Evolutionary conservation across 139 green algal species (phyloP), one percentile per base, ranked within the genome.

Genomic region (Chlamydomonas asymmetrica): DNA sequence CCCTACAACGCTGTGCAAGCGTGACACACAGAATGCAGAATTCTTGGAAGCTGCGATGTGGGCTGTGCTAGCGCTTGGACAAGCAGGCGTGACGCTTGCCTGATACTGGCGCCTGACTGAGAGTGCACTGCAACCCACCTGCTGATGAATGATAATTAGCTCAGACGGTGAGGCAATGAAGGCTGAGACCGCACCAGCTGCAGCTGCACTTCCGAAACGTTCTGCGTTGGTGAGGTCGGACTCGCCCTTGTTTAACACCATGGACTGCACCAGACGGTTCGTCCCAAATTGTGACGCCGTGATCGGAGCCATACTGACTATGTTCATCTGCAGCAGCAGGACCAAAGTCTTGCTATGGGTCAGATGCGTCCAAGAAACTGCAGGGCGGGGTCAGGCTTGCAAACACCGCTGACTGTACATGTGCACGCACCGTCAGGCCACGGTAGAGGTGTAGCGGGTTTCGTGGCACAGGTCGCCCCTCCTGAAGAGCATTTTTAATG

Each of bases 131-230:
- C 29, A 13, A 41, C 69, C 29, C 31, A 88, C 85, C 83, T 97
- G 92, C 81, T 97, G 93, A 65, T 97, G 93, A 62, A 97, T 97
- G 81, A 97, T 94, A 39, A 97, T 76, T 27, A 95, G 86, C 77
- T 97, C 93, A 35, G 88, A 90, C 4, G 93, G 91, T 20, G 85
- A 88, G 50, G 82, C 84, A 23, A 97, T 74, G 4, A 96, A 43
- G 0, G 89, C 83, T 4, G 90, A 94, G 5, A 85, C 82, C 5
- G 82, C 84, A 5, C 89, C 92, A 0, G 91, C 90, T 2, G 70
- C 82, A 27, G 86, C 74, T 8, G 89, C 88, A 37, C 87, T 66
- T 2, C 43, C 65, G 38, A 88, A 84, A 8, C 69, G 76, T 52
- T 83, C 70, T 23, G 62, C 32, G 8, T 71, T 41, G 0, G 79